These are phyloP conservation scores for Penicillium sp. DNA, from an alignment of 2,329 filamentous ascomycete genomes.

Conservation along the genomic window DNA sequence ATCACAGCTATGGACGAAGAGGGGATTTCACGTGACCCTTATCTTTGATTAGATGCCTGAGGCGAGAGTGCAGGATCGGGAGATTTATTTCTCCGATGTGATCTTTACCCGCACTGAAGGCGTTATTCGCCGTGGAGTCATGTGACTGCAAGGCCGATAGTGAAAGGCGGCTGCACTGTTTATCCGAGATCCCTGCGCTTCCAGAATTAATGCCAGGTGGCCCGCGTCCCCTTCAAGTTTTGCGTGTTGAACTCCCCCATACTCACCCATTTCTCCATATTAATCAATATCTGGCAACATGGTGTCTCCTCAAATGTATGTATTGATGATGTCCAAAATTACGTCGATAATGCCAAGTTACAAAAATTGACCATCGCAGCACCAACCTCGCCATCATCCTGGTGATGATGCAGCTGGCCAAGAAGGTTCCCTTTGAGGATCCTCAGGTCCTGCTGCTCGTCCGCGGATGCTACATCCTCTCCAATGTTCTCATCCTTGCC, in stretches of 20 bases:
- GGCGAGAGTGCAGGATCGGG: not conserved
- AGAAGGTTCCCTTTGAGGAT: conserved; percentile 93
- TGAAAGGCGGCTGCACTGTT: conserved; percentile 1
- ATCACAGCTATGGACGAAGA: conserved; percentile 3
- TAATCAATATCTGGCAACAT: conserved; percentile 50
- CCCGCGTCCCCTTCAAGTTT: conserved; percentile 13
- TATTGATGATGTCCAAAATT: conserved; percentile 10
- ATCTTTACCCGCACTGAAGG: too few species aligned
- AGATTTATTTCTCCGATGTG: too few species aligned
- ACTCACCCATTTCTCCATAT: conserved; percentile 13
- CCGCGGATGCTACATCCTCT: conserved; percentile 65
- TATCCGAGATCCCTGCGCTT: conserved; percentile 13
- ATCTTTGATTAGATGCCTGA: fast-evolving
- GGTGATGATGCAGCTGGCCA: conserved; percentile 97
- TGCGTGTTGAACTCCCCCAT: conserved; percentile 10
- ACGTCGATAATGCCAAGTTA: not conserved
- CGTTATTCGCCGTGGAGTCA: too few species aligned
- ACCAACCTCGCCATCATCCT: conserved; percentile 94
- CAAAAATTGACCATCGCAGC: conserved; percentile 48
- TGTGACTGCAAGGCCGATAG: too few species aligned
- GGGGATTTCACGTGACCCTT: conserved; percentile 1
- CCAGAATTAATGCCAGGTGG: conserved; percentile 22
- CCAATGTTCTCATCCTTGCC: conserved; percentile 78
- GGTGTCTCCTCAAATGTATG: conserved; percentile 69
- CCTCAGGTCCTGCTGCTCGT: conserved; percentile 68